Evolutionary conservation across 2,329 filamentous ascomycete genomes (phyloP).

Genomic region (Bipolaris bicolor): DNA sequence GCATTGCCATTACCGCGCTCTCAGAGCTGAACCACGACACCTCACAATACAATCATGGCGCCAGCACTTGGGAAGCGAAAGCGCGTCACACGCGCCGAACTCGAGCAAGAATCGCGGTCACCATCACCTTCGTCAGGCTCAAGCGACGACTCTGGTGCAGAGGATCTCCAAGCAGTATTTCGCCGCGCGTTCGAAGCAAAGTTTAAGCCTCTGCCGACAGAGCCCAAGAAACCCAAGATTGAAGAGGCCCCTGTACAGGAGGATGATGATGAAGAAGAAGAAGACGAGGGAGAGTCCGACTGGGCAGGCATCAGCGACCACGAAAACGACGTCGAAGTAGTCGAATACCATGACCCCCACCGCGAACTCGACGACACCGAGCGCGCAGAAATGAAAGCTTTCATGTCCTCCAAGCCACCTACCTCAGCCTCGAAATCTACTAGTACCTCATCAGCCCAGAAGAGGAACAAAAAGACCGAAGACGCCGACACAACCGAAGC

Average conservation of each 20-base stretch:
- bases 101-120: conserved; percentile 35
- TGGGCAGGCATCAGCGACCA: conserved; percentile 66
- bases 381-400: conserved; percentile 74
- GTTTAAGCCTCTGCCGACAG: conserved; percentile 72
- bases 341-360: conserved; percentile 49
- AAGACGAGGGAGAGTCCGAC: conserved; percentile 54
- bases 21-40: not conserved
- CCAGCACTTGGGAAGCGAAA: conserved; percentile 55
- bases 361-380: conserved; percentile 32
- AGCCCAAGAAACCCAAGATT: conserved; percentile 38
- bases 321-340: conserved; percentile 51
- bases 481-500: conserved; percentile 62
- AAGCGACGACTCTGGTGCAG: conserved; percentile 39
- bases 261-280: conserved; percentile 40
- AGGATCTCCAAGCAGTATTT: conserved; percentile 75
- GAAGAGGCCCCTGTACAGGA: conserved; percentile 38
- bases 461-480: conserved; percentile 23
- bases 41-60: conserved; percentile 36
- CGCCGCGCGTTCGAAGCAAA: conserved; percentile 85
- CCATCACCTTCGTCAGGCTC: conserved; percentile 37
- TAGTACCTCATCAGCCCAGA: conserved; percentile 13
- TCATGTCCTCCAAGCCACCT: conserved; percentile 69
- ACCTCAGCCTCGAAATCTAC: conserved; percentile 37
- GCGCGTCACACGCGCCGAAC: conserved; percentile 45
- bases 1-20: not conserved